Conservation (phyloP, 129 eudicot genomes). For the Chrysanthemum seticuspe region DNA sequence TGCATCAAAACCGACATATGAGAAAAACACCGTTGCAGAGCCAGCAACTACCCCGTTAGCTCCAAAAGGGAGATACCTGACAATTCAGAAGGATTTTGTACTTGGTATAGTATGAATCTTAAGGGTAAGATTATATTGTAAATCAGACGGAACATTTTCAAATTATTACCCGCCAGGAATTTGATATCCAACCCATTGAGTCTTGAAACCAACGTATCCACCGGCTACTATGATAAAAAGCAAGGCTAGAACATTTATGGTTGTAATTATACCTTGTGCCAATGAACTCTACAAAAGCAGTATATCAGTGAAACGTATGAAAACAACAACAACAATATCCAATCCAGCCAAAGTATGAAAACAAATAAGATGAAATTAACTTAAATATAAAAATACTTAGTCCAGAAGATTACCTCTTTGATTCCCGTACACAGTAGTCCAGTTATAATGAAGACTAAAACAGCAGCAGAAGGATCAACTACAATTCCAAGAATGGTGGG, state of each 20-base stretch:
- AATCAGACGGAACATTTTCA: not conserved
- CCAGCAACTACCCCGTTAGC: too few relatives aligned
- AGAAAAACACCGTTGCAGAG: slow-evolving; percentile 62
- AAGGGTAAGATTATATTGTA: slow-evolving; percentile 6
- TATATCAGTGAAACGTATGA: slow-evolving; percentile 12
- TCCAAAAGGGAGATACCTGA: slow-evolving; percentile 39
- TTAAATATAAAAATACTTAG: not conserved
- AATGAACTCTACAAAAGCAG: slow-evolving; percentile 46
- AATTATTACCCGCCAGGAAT: slow-evolving; percentile 52
- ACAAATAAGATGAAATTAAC: not conserved
- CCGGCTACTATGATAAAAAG: slow-evolving; percentile 57
- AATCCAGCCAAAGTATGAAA: not conserved
- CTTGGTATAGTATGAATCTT: slow-evolving; percentile 7
- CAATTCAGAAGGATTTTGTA: slow-evolving; percentile 3
- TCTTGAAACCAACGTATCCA: slow-evolving; percentile 54
- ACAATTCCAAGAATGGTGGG: slow-evolving; percentile 67
- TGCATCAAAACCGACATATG: slow-evolving; percentile 71
- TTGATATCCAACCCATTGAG: slow-evolving; percentile 61
- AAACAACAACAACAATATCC: too few relatives aligned
- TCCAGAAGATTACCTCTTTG: slow-evolving; percentile 64
- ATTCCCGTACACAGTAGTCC: slow-evolving; percentile 85
- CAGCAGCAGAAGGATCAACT: slow-evolving; percentile 95
- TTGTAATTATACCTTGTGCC: slow-evolving; percentile 16
- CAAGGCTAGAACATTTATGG: slow-evolving; percentile 53
- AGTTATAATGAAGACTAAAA: slow-evolving; percentile 73